Evolutionary conservation across 805 yeast genomes (phyloP).

Genomic region (Candida alai): DNA sequence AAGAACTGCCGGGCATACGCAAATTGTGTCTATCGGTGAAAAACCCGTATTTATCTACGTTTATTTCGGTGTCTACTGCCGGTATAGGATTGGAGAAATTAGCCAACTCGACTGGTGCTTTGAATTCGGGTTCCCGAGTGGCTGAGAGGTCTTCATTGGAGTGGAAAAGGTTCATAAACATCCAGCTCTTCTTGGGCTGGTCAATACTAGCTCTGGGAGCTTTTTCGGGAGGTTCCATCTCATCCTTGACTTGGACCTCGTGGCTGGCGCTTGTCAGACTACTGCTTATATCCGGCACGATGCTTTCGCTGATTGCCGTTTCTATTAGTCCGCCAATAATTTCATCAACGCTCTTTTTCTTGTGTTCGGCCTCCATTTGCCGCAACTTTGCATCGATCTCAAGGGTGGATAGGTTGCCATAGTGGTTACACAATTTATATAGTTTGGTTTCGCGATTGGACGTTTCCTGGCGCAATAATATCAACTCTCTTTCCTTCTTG

Average conservation of each 20-base stretch:
- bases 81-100: constrained; percentile 3
- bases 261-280: neutral
- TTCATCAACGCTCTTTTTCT: constrained; percentile 13
- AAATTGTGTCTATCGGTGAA: constrained; percentile 22
- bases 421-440: constrained; percentile 28
- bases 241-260: neutral
- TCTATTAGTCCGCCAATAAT: constrained; percentile 25
- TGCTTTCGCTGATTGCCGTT: constrained; percentile 24
- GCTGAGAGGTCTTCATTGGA: constrained; percentile 5
- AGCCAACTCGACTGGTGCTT: constrained; percentile 8
- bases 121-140: neutral
- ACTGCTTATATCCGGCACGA: constrained; percentile 2
- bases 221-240: neutral
- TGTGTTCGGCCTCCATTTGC: constrained; percentile 5
- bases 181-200: constrained; percentile 5
- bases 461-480: constrained; percentile 30
- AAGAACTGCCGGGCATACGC: neutral
- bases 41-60: constrained; percentile 50
- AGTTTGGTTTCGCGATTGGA: constrained; percentile 32
- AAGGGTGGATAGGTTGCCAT: constrained; percentile 30
- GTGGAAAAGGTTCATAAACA: constrained; percentile 4
- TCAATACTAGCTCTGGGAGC: too few relatives aligned
- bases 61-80: constrained; percentile 1
- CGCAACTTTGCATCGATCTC: constrained; percentile 32
- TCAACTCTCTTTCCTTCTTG: constrained; percentile 43